Evolutionary conservation across 495 filamentous ascomycete genomes (phyloP).

Genomic region (Lasiosphaeria ovina): DNA sequence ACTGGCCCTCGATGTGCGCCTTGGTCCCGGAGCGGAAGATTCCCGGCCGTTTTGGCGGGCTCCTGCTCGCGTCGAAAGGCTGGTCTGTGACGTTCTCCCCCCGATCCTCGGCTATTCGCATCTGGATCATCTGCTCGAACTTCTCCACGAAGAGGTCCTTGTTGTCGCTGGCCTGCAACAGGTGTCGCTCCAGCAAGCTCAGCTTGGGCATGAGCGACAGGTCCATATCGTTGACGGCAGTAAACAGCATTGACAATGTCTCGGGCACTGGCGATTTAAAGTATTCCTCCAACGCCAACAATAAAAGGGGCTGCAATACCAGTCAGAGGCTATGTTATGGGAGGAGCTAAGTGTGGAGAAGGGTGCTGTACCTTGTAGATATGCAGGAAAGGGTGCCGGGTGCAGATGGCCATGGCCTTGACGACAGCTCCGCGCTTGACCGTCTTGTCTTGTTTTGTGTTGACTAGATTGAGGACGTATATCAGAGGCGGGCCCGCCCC

Average conservation of each 20-base stretch:
- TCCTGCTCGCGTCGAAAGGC: constrained; percentile 47
- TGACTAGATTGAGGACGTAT: constrained; percentile 96
- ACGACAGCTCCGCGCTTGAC: constrained; percentile 92
- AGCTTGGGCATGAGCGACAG: constrained; percentile 89
- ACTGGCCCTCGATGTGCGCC: constrained; percentile 49
- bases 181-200: constrained; percentile 75
- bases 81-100: constrained; percentile 38
- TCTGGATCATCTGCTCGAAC: constrained; percentile 89
- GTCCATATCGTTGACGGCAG: constrained; percentile 95
- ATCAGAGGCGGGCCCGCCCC: constrained; percentile 86
- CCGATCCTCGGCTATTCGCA: constrained; percentile 53
- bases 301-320: constrained; percentile 68
- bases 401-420: constrained; percentile 99
- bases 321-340: constrained; percentile 25
- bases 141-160: constrained; percentile 98
- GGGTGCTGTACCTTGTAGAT: constrained; percentile 78
- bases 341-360: not conserved
- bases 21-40: constrained; percentile 55
- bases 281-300: constrained; percentile 96
- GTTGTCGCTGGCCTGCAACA: constrained; percentile 85
- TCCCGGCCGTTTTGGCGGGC: constrained; percentile 44
- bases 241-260: constrained; percentile 84
- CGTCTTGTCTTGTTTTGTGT: constrained; percentile 92
- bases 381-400: constrained; percentile 95
- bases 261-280: constrained; percentile 89